A percentile compares a stretch with the other conserved stretches of the same genome.
Evolutionary conservation across 164 flowering plant genomes (phyloP).

Genomic region (Magnolia officinalis): DNA sequence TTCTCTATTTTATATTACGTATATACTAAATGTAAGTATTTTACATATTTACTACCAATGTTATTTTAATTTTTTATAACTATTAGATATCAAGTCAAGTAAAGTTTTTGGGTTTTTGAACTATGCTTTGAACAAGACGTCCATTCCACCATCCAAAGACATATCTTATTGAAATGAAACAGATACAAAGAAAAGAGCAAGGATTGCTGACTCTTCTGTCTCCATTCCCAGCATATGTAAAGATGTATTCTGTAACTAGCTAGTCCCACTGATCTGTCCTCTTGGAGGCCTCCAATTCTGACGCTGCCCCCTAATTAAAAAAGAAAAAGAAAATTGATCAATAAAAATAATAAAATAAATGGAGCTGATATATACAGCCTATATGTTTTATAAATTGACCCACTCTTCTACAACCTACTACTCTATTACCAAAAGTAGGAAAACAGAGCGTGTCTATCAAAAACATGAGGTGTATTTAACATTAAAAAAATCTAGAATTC

Average conservation of each 20-base stretch:
- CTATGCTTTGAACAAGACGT: too few species aligned
- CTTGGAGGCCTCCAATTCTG: conserved; percentile 67
- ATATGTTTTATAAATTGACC: too few species aligned
- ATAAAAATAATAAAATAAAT: neutral
- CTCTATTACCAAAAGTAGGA: neutral
- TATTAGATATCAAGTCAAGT: too few species aligned
- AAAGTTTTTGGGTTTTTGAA: too few species aligned
- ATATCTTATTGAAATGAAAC: too few species aligned
- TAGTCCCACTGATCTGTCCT: conserved; percentile 91
- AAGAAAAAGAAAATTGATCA: too few species aligned
- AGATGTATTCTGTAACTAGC: conserved; percentile 65
- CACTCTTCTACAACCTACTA: neutral
- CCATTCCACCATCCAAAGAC: too few species aligned
- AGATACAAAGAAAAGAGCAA: neutral
- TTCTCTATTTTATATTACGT: too few species aligned
- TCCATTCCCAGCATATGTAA: conserved; percentile 73
- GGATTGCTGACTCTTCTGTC: conserved; percentile 47
- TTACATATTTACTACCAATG: too few species aligned
- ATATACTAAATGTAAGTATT: too few species aligned
- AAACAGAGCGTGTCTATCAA: neutral
- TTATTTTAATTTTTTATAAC: too few species aligned
- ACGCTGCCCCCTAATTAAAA: conserved; percentile 31
- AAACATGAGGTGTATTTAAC: neutral
- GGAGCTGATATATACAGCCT: neutral
- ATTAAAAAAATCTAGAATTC: neutral